Evolutionary conservation across 2,329 filamentous ascomycete genomes (phyloP).

Genomic region (Monosporascus sp.): DNA sequence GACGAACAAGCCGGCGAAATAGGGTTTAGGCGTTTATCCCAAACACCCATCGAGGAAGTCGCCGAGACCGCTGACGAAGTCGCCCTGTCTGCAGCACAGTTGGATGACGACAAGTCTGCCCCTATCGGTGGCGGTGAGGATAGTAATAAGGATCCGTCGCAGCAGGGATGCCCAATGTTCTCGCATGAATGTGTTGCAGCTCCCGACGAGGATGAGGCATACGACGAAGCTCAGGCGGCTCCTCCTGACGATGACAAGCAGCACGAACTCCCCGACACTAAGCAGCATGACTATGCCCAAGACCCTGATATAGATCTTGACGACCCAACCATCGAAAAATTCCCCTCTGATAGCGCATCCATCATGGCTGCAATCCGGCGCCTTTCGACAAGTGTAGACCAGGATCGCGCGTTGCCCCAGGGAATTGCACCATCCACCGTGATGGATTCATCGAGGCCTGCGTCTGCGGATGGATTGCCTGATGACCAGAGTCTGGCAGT

Average conservation of each 20-base stretch:
- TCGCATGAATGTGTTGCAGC: constrained; percentile 21
- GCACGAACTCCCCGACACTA: background rate
- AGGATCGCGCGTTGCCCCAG: constrained; percentile 19
- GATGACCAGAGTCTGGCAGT: background rate
- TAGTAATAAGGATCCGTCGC: background rate
- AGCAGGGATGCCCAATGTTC: constrained; percentile 14
- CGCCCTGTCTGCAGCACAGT: constrained; percentile 32
- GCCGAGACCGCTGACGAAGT: constrained; percentile 39
- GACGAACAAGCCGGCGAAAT: constrained; percentile 27
- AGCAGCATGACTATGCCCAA: constrained; percentile 1
- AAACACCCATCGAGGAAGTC: constrained; percentile 35
- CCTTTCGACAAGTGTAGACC: constrained; percentile 21
- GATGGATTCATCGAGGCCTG: constrained; percentile 1
- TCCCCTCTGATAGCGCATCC: constrained; percentile 24
- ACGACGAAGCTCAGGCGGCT: constrained; percentile 2
- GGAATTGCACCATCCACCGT: constrained; percentile 12
- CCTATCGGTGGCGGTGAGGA: constrained; percentile 3
- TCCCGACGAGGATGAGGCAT: constrained; percentile 5
- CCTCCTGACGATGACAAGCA: background rate
- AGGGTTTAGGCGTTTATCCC: constrained; percentile 28
- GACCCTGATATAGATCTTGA: constrained; percentile 17
- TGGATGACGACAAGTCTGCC: constrained; percentile 24
- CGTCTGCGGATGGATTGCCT: background rate
- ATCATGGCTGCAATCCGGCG: constrained; percentile 26
- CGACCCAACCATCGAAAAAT: constrained; percentile 22